Evolutionary conservation across 1,284 basidiomycete species (phyloP), one percentile per base, ranked within the genome.

Genomic region (Rhizoctonia solani): DNA sequence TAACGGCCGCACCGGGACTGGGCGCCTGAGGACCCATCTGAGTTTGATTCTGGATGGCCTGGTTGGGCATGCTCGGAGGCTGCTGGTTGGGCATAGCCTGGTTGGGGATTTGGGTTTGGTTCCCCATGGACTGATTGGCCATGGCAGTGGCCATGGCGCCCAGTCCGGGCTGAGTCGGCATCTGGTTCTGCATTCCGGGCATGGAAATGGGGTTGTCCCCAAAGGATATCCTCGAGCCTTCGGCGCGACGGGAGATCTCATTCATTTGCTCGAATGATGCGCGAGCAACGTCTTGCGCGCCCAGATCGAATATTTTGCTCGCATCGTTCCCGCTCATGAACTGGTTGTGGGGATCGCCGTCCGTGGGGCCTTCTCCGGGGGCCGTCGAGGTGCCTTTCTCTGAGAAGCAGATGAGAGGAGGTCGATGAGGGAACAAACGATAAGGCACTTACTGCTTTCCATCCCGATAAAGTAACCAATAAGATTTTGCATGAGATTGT

Each of bases 401-500:
- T n/a, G n/a, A n/a, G n/a, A n/a, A n/a, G n/a, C n/a, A n/a, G n/a
- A n/a, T n/a, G n/a, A n/a, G n/a, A 29, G 42, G 5, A 29, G 30
- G 11, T 11, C 8, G n/a, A 11, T 37, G 19, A 42, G 25, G n/a
- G 46, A 34, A 54, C 72, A 71, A 11, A 39, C 29, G 23, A 42
- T 41, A 14, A 71, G 41, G 56, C 29, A 79, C 82, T 77, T 74
- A 83, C 83, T 80, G 72, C 83, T 85, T 77, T 90, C 87, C 73
- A 85, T 80, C 72, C 88, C 86, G 73, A 93, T 80, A 75, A 92
- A 89, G 76, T 92, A 91, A 72, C 89, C 86, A 72, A 94, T 88
- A 70, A 94, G 77, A 72, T 85, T 86, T 77, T 93, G 89, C 85
- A 93, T 90, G 69, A 93, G 77, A 56, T 85, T 85, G 72, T 95